Evolutionary conservation across 306 rosid genomes (phyloP), one percentile per base, ranked within the genome.

Genomic region (Pterocarpus santalinus): DNA sequence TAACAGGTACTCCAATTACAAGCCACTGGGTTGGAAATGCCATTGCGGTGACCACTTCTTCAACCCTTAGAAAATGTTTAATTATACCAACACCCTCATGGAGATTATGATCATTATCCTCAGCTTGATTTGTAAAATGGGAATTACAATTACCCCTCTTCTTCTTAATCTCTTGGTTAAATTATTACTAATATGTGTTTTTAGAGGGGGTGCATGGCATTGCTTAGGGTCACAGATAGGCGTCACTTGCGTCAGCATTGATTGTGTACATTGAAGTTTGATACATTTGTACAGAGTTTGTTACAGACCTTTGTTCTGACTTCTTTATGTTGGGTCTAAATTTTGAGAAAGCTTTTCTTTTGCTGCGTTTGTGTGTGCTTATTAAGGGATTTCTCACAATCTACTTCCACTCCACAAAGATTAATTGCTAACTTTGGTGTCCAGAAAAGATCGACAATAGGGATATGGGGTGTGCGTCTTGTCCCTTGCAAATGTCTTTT

Each of bases 21-120:
- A 96, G 87, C 98, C 98, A 4, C 69, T 96, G 84, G 97, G 95
- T 41, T 96, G 99, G 99, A 96, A 96, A 84, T 96, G 99, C 77
- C 92, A 81, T 2, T 96, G 99, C 68, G 90, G 91, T 57, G 69
- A 88, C 65, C 97, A 85, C 83, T 85, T 96, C 74, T 96, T 88
- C 87, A 92, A 94, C 79, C 99, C 99, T 7, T 96, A 86, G 83
- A 44, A 36, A 34, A 41, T 41, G 34, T 53, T 52, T 34, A 36
- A 67, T 35, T 43, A 7, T 13, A 64, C 69, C 28, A 14, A 73
- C 6, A 34, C 5, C 56, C 41, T 41, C 12, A 28, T 60, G 78
- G 44, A 71, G 30, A 43, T 5, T 7, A 43, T 43, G 6, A 39
- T 39, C 44, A 36, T 62, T 73, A 30, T 46, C 53, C 52, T 57